phyloP scores from a whole-genome alignment of 2,329 filamentous ascomycete genomes.

The Verticillium longisporum region DNA sequence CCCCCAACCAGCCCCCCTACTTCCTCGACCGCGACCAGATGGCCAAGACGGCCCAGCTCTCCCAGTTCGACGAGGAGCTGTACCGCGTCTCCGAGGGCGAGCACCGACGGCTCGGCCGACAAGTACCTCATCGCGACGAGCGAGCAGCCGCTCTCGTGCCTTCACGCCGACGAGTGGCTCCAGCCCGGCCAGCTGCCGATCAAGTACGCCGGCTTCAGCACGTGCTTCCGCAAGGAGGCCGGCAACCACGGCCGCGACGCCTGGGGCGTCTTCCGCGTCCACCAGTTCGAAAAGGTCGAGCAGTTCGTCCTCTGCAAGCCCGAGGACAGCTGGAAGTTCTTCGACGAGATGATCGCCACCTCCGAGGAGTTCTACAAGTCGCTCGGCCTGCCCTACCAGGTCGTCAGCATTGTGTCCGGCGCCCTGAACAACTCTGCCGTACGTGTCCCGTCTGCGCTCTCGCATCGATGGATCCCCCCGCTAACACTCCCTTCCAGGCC shows the following conservation, averaged over 20 bases:
- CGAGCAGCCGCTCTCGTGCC: conserved; percentile 89
- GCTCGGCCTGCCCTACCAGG: conserved; percentile 16
- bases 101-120: conserved; percentile 76
- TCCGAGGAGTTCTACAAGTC: conserved; percentile 90
- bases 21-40: conserved; percentile 59
- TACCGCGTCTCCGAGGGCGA: conserved; percentile 78
- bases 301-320: conserved; percentile 78
- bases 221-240: conserved; percentile 93
- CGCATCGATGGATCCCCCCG: too few species aligned
- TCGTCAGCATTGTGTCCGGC: conserved; percentile 93
- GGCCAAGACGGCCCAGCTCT: conserved; percentile 96
- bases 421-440: conserved; percentile 62
- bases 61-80: conserved; percentile 94
- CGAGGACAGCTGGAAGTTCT: conserved; percentile 86
- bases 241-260: conserved; percentile 77
- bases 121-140: conserved; percentile 68
- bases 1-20: conserved; percentile 33
- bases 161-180: conserved; percentile 93
- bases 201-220: conserved; percentile 87
- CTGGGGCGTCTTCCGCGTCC: conserved; percentile 96
- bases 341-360: conserved; percentile 84
- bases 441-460: neutral
- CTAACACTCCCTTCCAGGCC: conserved; percentile 27
- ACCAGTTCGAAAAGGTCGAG: conserved; percentile 62
- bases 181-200: conserved; percentile 78